Percentiles rank a stretch among this genome's conserved stretches.
Conservation (phyloP, 768 basidiomycete species). For the Amanita polypyramis region DNA sequence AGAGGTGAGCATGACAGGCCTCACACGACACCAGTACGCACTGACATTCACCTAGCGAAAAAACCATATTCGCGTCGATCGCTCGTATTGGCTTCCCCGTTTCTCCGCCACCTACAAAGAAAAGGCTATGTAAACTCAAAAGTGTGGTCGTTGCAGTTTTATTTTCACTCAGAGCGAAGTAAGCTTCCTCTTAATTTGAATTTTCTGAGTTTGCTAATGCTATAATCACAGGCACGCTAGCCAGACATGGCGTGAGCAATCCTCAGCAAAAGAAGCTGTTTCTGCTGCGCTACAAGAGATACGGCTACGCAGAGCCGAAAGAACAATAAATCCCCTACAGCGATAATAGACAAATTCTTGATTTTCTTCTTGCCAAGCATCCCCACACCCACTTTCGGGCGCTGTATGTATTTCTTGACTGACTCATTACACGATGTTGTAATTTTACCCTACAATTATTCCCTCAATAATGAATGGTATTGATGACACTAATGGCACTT, state of each 20-base stretch:
- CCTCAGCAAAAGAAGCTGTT: conserved; percentile 49
- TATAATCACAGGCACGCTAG: conserved; percentile 40
- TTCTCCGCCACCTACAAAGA: conserved; percentile 21
- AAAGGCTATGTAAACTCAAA: conserved; percentile 43
- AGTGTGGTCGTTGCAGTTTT: conserved; percentile 44
- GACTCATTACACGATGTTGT: conserved; percentile 1
- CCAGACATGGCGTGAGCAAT: conserved; percentile 52
- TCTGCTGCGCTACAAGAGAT: conserved; percentile 63
- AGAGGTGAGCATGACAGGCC: conserved; percentile 40
- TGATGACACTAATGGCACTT: neutral
- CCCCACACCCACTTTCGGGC: neutral
- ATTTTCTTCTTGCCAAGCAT: neutral
- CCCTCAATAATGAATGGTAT: neutral
- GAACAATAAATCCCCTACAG: conserved; percentile 9
- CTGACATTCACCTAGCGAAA: conserved; percentile 34
- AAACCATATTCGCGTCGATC: conserved; percentile 64
- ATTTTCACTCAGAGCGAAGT: conserved; percentile 61
- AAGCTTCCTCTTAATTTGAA: conserved; percentile 14
- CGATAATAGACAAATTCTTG: neutral
- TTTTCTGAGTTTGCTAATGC: neutral
- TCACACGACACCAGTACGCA: neutral
- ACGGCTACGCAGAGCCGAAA: conserved; percentile 34
- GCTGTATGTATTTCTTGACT: neutral
- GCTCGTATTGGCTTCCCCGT: conserved; percentile 64
- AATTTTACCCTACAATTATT: conserved; percentile 3